phyloP scores from a whole-genome alignment of 169 alveolate genomes.

The Plasmodium gonderi region DNA sequence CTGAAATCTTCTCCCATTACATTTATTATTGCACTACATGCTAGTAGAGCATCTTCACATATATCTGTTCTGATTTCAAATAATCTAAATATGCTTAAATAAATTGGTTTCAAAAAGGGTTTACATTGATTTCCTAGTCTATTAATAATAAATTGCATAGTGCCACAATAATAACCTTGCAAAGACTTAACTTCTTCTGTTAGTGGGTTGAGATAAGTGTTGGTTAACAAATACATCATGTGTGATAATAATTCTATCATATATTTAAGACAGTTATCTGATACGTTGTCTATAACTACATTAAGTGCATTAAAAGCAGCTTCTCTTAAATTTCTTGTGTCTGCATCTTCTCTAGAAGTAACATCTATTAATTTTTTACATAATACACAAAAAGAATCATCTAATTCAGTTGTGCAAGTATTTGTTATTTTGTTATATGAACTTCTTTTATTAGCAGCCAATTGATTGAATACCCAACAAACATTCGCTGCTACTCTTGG shows the following conservation, averaged over 20 bases:
- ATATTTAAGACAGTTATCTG: constrained; percentile 75
- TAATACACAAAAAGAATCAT: constrained; percentile 78
- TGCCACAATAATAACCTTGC: constrained; percentile 81
- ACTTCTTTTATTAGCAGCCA: constrained; percentile 78
- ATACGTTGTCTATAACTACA: constrained; percentile 79
- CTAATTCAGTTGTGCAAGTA: constrained; percentile 69
- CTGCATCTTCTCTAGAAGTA: constrained; percentile 82
- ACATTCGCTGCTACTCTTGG: constrained; percentile 87
- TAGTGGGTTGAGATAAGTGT: constrained; percentile 71
- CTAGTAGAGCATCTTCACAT: constrained; percentile 88
- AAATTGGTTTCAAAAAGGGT: constrained; percentile 71
- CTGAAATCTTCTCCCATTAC: constrained; percentile 77
- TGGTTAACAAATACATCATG: constrained; percentile 72
- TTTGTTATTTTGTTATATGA: constrained; percentile 49
- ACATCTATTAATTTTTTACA: constrained; percentile 82
- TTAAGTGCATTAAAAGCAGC: constrained; percentile 82
- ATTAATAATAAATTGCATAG: constrained; percentile 82
- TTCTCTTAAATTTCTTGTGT: constrained; percentile 80
- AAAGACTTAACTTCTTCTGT: constrained; percentile 75
- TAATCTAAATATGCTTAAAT: constrained; percentile 74
- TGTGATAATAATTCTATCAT: constrained; percentile 82
- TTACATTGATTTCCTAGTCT: constrained; percentile 78
- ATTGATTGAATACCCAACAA: constrained; percentile 83
- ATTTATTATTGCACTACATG: constrained; percentile 86
- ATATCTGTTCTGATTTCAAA: constrained; percentile 72